phyloP scores from a whole-genome alignment of 352 stramenopile species.

The Phytophthora sp. region DNA sequence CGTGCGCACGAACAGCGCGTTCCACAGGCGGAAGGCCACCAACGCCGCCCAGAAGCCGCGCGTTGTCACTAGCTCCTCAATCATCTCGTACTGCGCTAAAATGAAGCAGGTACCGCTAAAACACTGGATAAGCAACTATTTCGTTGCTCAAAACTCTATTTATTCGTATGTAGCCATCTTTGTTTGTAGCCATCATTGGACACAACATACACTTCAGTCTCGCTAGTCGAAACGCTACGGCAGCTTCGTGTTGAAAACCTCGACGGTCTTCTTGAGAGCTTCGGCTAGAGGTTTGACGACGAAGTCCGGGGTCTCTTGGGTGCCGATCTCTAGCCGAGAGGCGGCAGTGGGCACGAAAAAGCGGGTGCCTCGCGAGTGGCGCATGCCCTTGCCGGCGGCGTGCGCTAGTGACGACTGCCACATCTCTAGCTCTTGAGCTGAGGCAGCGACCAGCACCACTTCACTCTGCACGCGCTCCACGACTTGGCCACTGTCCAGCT shows the following conservation, averaged over 20 bases:
- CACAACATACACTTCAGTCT: slow-evolving; percentile 13
- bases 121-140: background rate
- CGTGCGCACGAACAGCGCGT: slow-evolving; percentile 85
- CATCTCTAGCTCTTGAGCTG: slow-evolving; percentile 85
- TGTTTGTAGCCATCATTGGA: slow-evolving; percentile 13
- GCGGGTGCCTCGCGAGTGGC: slow-evolving; percentile 79
- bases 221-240: slow-evolving; percentile 26
- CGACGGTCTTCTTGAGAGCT: slow-evolving; percentile 80
- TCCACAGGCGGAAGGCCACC: slow-evolving; percentile 74
- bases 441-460: slow-evolving; percentile 75
- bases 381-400: slow-evolving; percentile 78
- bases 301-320: slow-evolving; percentile 78
- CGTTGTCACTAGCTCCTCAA: slow-evolving; percentile 39
- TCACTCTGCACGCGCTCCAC: slow-evolving; percentile 80
- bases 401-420: slow-evolving; percentile 89
- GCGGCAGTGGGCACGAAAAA: slow-evolving; percentile 86
- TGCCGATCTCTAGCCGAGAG: slow-evolving; percentile 84
- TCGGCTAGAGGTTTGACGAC: slow-evolving; percentile 74
- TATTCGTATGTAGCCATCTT: slow-evolving; percentile 19
- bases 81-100: slow-evolving; percentile 22
- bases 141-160: slow-evolving; percentile 27
- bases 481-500: slow-evolving; percentile 86
- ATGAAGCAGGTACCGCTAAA: slow-evolving; percentile 2
- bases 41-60: slow-evolving; percentile 59
- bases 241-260: slow-evolving; percentile 86